phyloP scores from a whole-genome alignment of 768 basidiomycete species.

The Leccinum subgranulosum region DNA sequence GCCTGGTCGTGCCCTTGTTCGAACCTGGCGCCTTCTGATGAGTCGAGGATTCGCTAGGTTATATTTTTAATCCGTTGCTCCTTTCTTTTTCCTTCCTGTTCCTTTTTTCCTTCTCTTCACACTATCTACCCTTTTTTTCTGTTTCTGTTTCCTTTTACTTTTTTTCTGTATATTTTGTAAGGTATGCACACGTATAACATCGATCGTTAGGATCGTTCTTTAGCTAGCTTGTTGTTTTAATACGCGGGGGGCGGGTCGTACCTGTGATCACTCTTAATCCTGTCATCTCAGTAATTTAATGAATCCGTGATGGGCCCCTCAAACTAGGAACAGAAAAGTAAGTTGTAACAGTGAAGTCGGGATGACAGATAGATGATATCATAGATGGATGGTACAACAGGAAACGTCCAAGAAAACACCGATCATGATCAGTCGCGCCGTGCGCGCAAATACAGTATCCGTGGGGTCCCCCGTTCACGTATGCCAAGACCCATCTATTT shows the following conservation, averaged over 20 bases:
- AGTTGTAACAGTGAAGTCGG: neutral
- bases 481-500: neutral
- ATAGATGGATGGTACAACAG: neutral
- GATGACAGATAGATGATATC: neutral
- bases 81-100: neutral
- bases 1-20: constrained; percentile 31
- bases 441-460: neutral
- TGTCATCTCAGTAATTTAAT: neutral
- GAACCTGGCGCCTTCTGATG: constrained; percentile 23
- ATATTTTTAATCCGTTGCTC: neutral
- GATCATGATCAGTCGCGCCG: neutral
- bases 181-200: constrained; percentile 10
- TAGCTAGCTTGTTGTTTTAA: constrained; percentile 12
- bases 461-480: too few relatives aligned
- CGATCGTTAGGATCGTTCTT: constrained; percentile 13
- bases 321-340: neutral
- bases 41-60: neutral
- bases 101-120: neutral
- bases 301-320: neutral
- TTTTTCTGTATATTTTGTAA: constrained; percentile 21
- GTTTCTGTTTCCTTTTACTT: neutral
- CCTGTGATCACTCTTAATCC: neutral
- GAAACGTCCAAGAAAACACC: neutral
- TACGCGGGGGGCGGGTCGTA: constrained; percentile 4
- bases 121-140: neutral